Evolutionary conservation across 768 basidiomycete species (phyloP).

Genomic region (Russula earlei): DNA sequence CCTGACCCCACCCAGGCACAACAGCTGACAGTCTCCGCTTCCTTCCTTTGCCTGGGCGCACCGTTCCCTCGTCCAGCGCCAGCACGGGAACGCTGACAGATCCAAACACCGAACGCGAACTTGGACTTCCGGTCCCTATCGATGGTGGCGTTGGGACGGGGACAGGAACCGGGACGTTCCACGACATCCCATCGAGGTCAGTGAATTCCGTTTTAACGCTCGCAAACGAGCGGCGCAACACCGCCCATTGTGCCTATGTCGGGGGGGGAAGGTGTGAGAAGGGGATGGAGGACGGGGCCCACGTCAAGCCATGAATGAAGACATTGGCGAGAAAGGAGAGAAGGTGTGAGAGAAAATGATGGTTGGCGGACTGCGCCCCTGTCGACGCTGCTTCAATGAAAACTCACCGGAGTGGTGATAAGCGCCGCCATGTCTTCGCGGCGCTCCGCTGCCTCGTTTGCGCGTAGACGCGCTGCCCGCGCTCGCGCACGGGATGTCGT

Average conservation of each 20-base stretch:
- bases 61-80: neutral
- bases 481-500: slow-evolving; percentile 10
- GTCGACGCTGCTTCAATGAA: neutral
- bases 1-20: neutral
- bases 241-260: slow-evolving; percentile 26
- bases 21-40: neutral
- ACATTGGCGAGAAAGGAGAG: too few relatives aligned
- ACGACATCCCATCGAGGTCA: slow-evolving; percentile 50
- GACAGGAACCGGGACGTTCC: slow-evolving; percentile 27
- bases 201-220: slow-evolving; percentile 53
- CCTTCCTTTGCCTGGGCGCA: neutral
- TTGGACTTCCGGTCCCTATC: neutral
- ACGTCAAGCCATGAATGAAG: neutral
- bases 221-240: slow-evolving; percentile 34
- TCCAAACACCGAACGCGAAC: neutral
- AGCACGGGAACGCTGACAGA: neutral
- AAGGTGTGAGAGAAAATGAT: neutral
- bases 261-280: neutral
- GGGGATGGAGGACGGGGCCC: neutral
- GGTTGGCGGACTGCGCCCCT: neutral
- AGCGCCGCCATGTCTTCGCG: slow-evolving; percentile 14
- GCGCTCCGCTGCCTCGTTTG: slow-evolving; percentile 8
- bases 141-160: neutral
- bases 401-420: slow-evolving; percentile 10
- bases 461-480: slow-evolving; percentile 8